A percentile compares a stretch with the other conserved stretches of the same genome.
phyloP scores from a whole-genome alignment of 306 rosid genomes.

The Rosa multiflora region DNA sequence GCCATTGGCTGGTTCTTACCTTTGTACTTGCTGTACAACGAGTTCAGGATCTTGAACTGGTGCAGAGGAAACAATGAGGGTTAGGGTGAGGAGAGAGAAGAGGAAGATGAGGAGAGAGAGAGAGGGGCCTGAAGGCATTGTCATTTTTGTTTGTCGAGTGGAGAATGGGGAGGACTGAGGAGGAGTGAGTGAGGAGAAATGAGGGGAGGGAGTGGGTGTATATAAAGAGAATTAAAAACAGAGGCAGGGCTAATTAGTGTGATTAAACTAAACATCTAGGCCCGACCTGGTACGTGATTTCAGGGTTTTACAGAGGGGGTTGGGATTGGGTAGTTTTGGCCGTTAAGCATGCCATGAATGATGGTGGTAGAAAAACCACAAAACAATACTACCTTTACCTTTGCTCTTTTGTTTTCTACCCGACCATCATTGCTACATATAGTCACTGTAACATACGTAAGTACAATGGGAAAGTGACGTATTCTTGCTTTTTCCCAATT shows the following conservation, averaged over 20 bases:
- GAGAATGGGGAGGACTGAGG: background rate
- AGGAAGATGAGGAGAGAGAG: conserved; percentile 31
- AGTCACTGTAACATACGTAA: background rate
- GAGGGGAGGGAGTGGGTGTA: conserved; percentile 28
- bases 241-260: conserved; percentile 42
- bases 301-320: conserved; percentile 57
- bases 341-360: conserved; percentile 68
- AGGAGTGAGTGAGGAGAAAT: conserved; percentile 14
- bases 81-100: conserved; percentile 42
- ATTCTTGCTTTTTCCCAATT: background rate
- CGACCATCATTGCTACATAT: background rate
- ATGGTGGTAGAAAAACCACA: conserved; percentile 16
- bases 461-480: background rate
- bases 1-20: conserved; percentile 44
- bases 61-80: conserved; percentile 53
- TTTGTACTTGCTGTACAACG: conserved; percentile 59
- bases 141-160: conserved; percentile 35
- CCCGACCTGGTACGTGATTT: conserved; percentile 54
- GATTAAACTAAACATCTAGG: conserved; percentile 78
- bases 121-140: conserved; percentile 24
- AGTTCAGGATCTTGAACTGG: conserved; percentile 59
- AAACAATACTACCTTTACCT: background rate
- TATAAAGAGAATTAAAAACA: conserved; percentile 58
- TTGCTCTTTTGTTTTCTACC: background rate
- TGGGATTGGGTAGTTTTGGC: conserved; percentile 63